phyloP scores from a whole-genome alignment of 2,329 filamentous ascomycete genomes.

The Amphichorda felina region DNA sequence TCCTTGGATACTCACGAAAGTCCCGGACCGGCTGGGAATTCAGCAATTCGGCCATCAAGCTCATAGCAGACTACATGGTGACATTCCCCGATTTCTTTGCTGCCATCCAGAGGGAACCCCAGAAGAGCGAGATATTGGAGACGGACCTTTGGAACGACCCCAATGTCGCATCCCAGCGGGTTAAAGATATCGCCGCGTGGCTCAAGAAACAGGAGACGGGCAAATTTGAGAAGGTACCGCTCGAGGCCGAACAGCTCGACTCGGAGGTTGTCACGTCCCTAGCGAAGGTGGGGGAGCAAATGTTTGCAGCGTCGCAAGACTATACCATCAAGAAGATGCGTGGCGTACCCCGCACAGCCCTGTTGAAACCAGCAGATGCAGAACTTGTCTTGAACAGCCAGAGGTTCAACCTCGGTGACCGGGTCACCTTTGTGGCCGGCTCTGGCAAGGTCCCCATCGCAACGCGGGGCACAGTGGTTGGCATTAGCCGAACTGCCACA shows the following conservation, averaged over 20 bases:
- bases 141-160: constrained; percentile 74
- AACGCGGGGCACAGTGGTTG: constrained; percentile 84
- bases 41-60: constrained; percentile 66
- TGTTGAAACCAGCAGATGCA: constrained; percentile 92
- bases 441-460: constrained; percentile 93
- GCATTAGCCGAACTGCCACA: constrained; percentile 78
- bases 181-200: constrained; percentile 92
- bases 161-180: constrained; percentile 59
- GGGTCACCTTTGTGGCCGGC: constrained; percentile 84
- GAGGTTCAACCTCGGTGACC: constrained; percentile 72
- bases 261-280: constrained; percentile 77
- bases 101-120: constrained; percentile 73
- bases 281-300: constrained; percentile 60
- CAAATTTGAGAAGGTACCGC: constrained; percentile 87
- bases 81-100: constrained; percentile 93
- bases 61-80: constrained; percentile 83
- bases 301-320: constrained; percentile 37
- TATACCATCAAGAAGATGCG: constrained; percentile 58
- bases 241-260: constrained; percentile 93
- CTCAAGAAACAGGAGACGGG: constrained; percentile 84
- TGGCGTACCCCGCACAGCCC: constrained; percentile 72
- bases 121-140: constrained; percentile 72
- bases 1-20: constrained; percentile 88
- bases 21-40: constrained; percentile 89
- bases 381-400: constrained; percentile 85